phyloP scores from a whole-genome alignment of 257 asterid genomes.

The Scutellaria minor region DNA sequence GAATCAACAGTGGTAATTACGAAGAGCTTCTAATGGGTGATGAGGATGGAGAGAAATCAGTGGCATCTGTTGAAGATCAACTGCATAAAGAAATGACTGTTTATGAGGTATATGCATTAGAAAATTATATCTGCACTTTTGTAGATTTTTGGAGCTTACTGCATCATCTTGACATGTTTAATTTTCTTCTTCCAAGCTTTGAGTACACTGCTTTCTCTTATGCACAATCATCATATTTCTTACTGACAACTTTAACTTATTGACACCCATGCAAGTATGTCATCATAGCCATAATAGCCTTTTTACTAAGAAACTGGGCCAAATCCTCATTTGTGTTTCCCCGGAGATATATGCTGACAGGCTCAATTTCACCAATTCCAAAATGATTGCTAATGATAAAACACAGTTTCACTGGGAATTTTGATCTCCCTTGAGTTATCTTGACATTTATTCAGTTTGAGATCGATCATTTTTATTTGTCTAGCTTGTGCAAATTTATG shows the following conservation, averaged over 20 bases:
- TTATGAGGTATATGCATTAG: constrained; percentile 65
- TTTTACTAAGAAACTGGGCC: not conserved
- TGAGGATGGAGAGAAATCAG: constrained; percentile 84
- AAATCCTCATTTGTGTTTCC: not conserved
- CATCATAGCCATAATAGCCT: constrained; percentile 1
- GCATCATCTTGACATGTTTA: not conserved
- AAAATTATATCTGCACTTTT: constrained; percentile 12
- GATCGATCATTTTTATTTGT: not conserved
- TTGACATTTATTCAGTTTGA: not conserved
- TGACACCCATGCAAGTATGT: not conserved
- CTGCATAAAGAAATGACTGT: constrained; percentile 92
- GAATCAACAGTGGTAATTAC: constrained; percentile 52
- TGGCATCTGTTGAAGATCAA: constrained; percentile 94
- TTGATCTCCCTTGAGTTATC: not conserved
- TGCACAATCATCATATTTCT: not conserved
- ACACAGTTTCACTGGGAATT: not conserved
- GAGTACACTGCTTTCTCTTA: not conserved
- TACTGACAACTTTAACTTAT: not conserved
- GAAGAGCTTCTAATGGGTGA: constrained; percentile 88
- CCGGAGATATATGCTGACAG: not conserved
- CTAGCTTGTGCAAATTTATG: not conserved
- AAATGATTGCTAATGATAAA: not conserved
- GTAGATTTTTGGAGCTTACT: not conserved
- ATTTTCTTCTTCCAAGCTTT: not conserved
- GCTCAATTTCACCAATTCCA: not conserved